These are phyloP conservation scores for Luffa aegyptiaca DNA, from an alignment of 306 rosid genomes.

Conservation along the genomic window DNA sequence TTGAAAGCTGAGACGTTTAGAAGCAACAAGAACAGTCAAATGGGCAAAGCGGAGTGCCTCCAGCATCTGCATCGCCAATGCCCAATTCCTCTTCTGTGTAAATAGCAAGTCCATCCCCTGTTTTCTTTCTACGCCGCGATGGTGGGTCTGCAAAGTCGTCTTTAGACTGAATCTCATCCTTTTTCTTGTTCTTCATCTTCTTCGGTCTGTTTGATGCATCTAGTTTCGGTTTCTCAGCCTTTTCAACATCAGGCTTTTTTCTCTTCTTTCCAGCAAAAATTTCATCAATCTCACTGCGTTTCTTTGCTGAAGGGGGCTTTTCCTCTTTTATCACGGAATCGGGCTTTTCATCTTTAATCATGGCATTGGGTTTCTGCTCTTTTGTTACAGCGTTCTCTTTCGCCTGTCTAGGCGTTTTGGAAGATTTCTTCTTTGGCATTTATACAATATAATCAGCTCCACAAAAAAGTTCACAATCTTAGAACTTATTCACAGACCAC, in stretches of 20 bases:
- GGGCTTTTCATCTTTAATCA: conserved; percentile 23
- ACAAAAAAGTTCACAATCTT: background rate
- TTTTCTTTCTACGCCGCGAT: conserved; percentile 36
- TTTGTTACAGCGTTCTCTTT: conserved; percentile 19
- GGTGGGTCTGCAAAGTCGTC: conserved; percentile 23
- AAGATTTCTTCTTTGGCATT: conserved; percentile 13
- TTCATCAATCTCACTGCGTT: conserved; percentile 53
- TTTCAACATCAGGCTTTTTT: conserved; percentile 27
- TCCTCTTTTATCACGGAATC: conserved; percentile 17
- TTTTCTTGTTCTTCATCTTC: conserved; percentile 32
- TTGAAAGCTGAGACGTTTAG: conserved; percentile 15
- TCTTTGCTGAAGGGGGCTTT: conserved; percentile 20
- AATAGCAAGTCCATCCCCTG: conserved; percentile 45
- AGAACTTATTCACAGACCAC: background rate
- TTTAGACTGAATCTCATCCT: conserved; percentile 9
- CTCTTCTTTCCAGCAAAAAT: conserved; percentile 56
- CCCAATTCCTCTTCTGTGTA: conserved; percentile 69
- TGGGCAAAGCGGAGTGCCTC: conserved; percentile 69
- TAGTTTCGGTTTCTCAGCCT: conserved; percentile 11
- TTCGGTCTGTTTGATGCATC: conserved; percentile 14
- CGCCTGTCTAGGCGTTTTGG: conserved; percentile 5
- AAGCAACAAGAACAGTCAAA: conserved; percentile 88
- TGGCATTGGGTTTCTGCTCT: conserved; percentile 20
- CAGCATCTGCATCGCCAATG: conserved; percentile 43
- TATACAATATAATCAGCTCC: background rate